Evolutionary conservation across 805 yeast species (phyloP).

Genomic region (Candida railenensis): DNA sequence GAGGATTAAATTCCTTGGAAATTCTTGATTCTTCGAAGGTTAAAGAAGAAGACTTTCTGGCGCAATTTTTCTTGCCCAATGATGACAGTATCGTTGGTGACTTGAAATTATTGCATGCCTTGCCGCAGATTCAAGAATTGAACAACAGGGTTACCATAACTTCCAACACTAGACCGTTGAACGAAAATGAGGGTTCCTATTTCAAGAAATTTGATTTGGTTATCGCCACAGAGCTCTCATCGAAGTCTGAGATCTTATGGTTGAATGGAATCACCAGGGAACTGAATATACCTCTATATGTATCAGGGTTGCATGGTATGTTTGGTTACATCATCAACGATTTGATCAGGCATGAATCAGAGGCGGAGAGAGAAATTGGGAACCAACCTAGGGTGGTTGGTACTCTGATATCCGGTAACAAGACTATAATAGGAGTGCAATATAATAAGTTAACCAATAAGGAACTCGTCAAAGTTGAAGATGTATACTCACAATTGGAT

Average conservation of each 20-base stretch:
- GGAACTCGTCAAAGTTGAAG: conserved; percentile 40
- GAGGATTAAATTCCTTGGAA: conserved; percentile 82
- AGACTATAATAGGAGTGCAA: conserved; percentile 31
- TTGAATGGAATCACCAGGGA: conserved; percentile 60
- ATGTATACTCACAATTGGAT: conserved; percentile 34
- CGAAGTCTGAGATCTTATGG: conserved; percentile 34
- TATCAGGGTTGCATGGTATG: conserved; percentile 71
- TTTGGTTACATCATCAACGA: conserved; percentile 83
- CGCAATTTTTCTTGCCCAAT: conserved; percentile 69
- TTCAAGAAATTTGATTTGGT: conserved; percentile 64
- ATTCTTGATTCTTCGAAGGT: conserved; percentile 60
- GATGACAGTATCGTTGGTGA: conserved; percentile 55
- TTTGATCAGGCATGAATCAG: conserved; percentile 60
- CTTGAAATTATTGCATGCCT: conserved; percentile 53
- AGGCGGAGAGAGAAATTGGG: conserved; percentile 51
- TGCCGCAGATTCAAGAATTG: conserved; percentile 61
- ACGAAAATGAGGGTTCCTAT: conserved; percentile 24
- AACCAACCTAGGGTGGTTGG: conserved; percentile 37
- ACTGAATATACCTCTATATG: conserved; percentile 63
- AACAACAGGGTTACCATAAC: conserved; percentile 74
- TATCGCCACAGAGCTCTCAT: conserved; percentile 65
- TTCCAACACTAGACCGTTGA: conserved; percentile 34
- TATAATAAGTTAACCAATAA: conserved; percentile 37
- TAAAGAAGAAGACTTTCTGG: conserved; percentile 60
- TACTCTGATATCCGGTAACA: conserved; percentile 51